These are phyloP conservation scores for Colletotrichum acutatum DNA, from an alignment of 2,329 filamentous ascomycete genomes.

Conservation along the genomic window DNA sequence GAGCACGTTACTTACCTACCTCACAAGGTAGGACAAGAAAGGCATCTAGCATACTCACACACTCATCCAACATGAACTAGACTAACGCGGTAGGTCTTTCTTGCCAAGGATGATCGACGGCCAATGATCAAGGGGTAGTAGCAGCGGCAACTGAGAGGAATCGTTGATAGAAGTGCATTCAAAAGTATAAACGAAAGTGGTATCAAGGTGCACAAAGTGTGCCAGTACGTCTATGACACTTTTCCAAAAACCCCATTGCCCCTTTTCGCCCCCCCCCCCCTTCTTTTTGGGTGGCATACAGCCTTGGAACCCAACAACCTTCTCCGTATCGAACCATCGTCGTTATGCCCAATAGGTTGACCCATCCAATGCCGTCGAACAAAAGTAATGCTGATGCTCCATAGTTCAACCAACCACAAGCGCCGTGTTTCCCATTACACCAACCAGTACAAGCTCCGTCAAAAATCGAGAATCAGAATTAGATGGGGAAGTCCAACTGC, in stretches of 20 bases:
- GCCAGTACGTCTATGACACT: not conserved
- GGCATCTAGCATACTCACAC: not conserved
- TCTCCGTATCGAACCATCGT: not conserved
- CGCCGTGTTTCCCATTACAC: not conserved
- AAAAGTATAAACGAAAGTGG: conserved; percentile 20
- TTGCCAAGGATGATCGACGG: not conserved
- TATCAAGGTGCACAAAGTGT: conserved; percentile 7
- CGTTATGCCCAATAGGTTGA: not conserved
- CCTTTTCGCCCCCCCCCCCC: not conserved
- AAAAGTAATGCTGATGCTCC: conserved; percentile 1
- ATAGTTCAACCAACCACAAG: not conserved
- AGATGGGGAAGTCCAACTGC: conserved; percentile 27
- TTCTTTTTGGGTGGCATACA: not conserved
- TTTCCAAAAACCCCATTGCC: not conserved
- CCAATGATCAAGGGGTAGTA: no score
- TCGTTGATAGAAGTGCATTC: not conserved
- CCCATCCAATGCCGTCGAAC: not conserved
- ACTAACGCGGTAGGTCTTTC: not conserved
- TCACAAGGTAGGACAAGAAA: not conserved
- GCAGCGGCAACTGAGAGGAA: not conserved
- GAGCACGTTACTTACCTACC: not conserved
- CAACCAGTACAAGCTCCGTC: not conserved
- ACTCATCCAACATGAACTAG: not conserved
- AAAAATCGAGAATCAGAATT: not conserved
- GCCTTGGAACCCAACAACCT: not conserved